Evolutionary conservation across 1,284 basidiomycete genomes (phyloP).

Genomic region (Malassezia obtusa): DNA sequence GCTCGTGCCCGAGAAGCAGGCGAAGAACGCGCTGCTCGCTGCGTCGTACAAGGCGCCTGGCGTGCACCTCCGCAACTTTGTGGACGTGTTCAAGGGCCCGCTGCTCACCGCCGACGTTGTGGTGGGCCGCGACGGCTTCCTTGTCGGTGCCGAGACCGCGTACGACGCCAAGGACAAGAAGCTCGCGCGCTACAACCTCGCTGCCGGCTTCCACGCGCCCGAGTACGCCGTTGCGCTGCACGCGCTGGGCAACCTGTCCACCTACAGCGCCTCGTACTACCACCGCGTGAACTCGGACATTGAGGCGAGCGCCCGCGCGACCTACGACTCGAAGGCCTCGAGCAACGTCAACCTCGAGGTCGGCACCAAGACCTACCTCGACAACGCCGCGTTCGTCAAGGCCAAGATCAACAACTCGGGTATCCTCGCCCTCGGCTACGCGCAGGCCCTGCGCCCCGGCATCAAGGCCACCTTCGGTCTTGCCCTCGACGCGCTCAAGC

Average conservation of each 20-base stretch:
- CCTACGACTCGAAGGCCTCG: slow-evolving; percentile 81
- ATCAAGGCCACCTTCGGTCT: slow-evolving; percentile 82
- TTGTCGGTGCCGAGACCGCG: slow-evolving; percentile 85
- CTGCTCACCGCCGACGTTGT: slow-evolving; percentile 83
- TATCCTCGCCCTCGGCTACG: slow-evolving; percentile 44
- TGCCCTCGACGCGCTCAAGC: slow-evolving; percentile 47
- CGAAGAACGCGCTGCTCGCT: slow-evolving; percentile 62
- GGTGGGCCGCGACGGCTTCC: slow-evolving; percentile 91
- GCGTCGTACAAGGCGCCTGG: slow-evolving; percentile 93
- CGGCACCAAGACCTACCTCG: slow-evolving; percentile 80
- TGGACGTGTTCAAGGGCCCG: slow-evolving; percentile 96
- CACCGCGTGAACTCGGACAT: slow-evolving; percentile 90
- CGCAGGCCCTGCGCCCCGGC: slow-evolving; percentile 57
- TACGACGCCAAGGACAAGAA: slow-evolving; percentile 93
- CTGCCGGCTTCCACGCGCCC: slow-evolving; percentile 85
- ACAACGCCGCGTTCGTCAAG: slow-evolving; percentile 84
- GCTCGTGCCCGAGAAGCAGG: slow-evolving; percentile 68
- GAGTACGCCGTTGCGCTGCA: slow-evolving; percentile 94
- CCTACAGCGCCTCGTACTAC: slow-evolving; percentile 94
- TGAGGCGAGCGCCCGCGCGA: slow-evolving; percentile 79
- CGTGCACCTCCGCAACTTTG: slow-evolving; percentile 78
- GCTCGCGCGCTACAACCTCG: slow-evolving; percentile 82
- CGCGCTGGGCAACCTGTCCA: slow-evolving; percentile 85
- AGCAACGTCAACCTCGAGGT: slow-evolving; percentile 87
- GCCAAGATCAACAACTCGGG: slow-evolving; percentile 92